These are phyloP conservation scores for Phaeotremella fagi DNA, from an alignment of 768 basidiomycete species.

Conservation along the genomic window DNA sequence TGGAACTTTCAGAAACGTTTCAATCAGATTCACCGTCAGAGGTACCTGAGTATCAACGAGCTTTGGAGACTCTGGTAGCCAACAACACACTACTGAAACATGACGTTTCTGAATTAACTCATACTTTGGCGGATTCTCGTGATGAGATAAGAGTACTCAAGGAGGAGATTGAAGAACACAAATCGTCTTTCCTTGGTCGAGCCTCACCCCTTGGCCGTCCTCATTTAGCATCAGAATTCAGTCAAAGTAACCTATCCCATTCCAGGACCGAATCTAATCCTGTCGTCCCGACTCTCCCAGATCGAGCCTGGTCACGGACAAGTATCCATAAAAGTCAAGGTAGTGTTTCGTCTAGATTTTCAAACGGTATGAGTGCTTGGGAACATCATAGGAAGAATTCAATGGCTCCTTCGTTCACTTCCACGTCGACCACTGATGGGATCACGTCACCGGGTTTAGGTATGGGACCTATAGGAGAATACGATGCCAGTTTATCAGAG, in stretches of 20 bases:
- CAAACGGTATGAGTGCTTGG: constrained; percentile 26
- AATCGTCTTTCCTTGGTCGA: constrained; percentile 49
- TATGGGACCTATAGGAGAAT: constrained; percentile 38
- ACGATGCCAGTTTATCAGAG: constrained; percentile 16
- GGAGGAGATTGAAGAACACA: constrained; percentile 70
- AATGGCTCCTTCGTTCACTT: constrained; percentile 29
- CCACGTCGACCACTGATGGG: constrained; percentile 18
- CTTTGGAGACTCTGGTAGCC: constrained; percentile 77
- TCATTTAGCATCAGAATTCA: constrained; percentile 26
- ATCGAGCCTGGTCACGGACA: constrained; percentile 15
- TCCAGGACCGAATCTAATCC: constrained; percentile 36
- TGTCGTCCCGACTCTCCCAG: constrained; percentile 6
- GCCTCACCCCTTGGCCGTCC: constrained; percentile 14
- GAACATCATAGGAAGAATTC: constrained; percentile 37
- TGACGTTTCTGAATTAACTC: constrained; percentile 74
- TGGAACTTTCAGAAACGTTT: constrained; percentile 40
- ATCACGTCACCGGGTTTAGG: constrained; percentile 29
- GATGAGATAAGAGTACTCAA: constrained; percentile 68
- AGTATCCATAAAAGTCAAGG: constrained; percentile 3
- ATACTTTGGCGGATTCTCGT: constrained; percentile 65
- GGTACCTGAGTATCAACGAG: constrained; percentile 46
- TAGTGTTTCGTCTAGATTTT: constrained; percentile 18
- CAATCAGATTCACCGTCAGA: constrained; percentile 24
- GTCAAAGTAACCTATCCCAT: constrained; percentile 11
- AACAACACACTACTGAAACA: constrained; percentile 78